Conservation (phyloP, 148 eudicot species). For the Spergularia bocconei region DNA sequence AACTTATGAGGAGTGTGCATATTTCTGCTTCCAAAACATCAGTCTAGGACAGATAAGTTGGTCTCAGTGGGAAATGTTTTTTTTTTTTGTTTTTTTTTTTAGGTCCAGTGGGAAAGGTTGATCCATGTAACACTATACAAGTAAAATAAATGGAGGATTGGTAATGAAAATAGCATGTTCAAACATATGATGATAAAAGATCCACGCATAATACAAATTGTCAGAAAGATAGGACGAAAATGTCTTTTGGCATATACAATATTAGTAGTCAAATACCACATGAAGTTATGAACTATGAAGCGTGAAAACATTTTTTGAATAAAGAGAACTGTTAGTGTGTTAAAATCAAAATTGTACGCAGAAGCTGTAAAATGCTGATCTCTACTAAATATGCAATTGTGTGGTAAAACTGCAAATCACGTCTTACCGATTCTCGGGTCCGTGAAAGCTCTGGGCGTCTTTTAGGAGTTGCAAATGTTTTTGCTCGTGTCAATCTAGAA, state of each 20-base stretch:
- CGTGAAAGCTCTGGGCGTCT: conserved; percentile 52
- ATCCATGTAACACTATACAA: background rate
- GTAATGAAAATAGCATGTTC: background rate
- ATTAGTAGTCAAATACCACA: background rate
- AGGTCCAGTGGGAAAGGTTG: too few relatives aligned
- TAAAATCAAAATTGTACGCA: background rate
- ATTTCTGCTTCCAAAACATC: background rate
- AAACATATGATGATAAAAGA: background rate
- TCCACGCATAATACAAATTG: background rate
- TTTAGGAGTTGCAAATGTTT: conserved; percentile 48
- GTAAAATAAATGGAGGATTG: background rate
- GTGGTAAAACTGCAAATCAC: background rate
- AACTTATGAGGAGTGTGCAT: background rate
- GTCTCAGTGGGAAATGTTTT: too few relatives aligned
- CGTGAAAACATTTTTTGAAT: background rate
- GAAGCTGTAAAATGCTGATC: background rate
- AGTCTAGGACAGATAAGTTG: background rate
- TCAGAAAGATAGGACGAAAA: background rate
- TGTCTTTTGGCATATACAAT: background rate
- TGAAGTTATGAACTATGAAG: background rate
- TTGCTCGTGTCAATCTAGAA: conserved; percentile 43
- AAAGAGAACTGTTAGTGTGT: background rate
- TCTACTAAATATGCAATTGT: background rate
- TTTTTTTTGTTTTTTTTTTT: too few relatives aligned
- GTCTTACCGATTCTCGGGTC: conserved; percentile 58